Base-by-base conservation (phyloP, 2,329 filamentous ascomycete genomes). In the Cercospora citrullina region DNA sequence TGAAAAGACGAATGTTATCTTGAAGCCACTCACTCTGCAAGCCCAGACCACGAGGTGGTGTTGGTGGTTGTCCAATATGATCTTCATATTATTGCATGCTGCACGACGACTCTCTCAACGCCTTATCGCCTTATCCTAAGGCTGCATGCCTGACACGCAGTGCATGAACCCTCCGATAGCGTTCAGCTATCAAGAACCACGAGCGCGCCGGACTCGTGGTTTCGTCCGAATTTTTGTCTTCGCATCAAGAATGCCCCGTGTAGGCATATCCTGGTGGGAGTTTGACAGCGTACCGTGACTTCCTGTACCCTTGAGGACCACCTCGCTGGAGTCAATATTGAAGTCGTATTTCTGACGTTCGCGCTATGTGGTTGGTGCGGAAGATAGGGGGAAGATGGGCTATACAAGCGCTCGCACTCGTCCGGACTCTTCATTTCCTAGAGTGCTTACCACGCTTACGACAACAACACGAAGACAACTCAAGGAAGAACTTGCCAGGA, bases 241-340 rank as follows among this genome's bases (percentile, higher is more conserved):
- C 48, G 26, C 45, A 26, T 55, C 48, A 55, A 16, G 26, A n/a
- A 26, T 30, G 23, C 48, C 48, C 23, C 23, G 48, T 26, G 23
- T 63, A 68, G 61, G 65, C 63, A 58, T 36, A 68, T 66, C 61
- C 69, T 68, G 58, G 69, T 42, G 53, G 39, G 48, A 64, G 57
- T 12, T 8, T 21, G n/a, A 42, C 42, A 66, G 30, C 55, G 45
- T 9, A 57, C 58, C 63, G 59, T 36, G 12, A 59, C 55, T 59
- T 36, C 31, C 55, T 59, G 63, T 65, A 48, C 57, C 55, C 51
- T 55, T 57, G 39, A 65, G 58, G 48, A 60, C 60, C 55, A 28
- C 21, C 26, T 42, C 48, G 18, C 16, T 62, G 57, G 63, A 39
- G 23, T 36, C 55, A 21, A 59, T 23, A 33, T 36, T 59, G 31